Base-by-base conservation (phyloP, 352 stramenopile species). In the Phytophthora hibernalis region DNA sequence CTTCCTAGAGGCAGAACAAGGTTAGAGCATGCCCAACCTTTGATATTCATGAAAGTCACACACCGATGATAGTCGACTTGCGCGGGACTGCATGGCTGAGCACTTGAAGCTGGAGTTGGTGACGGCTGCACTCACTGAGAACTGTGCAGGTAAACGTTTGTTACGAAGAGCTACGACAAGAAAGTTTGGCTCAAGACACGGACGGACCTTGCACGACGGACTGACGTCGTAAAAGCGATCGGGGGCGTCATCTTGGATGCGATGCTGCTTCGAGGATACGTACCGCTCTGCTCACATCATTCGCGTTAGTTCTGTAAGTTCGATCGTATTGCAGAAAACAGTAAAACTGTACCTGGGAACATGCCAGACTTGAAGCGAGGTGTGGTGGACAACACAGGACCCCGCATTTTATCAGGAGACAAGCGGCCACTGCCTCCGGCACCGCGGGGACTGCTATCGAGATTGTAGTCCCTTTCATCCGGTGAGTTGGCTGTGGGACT, bases 151-250 rank as follows among this genome's bases (percentile, higher is more conserved):
- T 38, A 51, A 21, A 50, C 13, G 2, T 49, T 54, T 8, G 22
- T 43, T 37, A 30, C 28, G 28, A 33, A 9, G 7, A 33, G 28
- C 28, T 33, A 47, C 40, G 9, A 5, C 15, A 44, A 26, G 9
- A 47, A 15, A 47, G 2, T 20, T 10, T 26, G 31, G 8, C n/a
- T 24, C 5, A 47, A 26, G 18, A 26, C 10, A 24, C n/a, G 4
- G 18, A 24, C n/a, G 4, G 18, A 87, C 74, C 66, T 82, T 86
- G 72, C 76, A 90, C 0, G 80, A 89, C 22, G 82, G 65, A 51
- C 80, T 92, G 48, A 91, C 82, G 61, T 91, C 82, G 68, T 92
- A 92, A 62, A 90, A 92, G 10, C 82, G 82, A 26, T 91, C 82
- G 9, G 80, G 82, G 4, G 72, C 65, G 54, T 90, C 80, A 22